phyloP scores from a whole-genome alignment of 1,284 basidiomycete species.

The Lentinula novae-zelandiae region DNA sequence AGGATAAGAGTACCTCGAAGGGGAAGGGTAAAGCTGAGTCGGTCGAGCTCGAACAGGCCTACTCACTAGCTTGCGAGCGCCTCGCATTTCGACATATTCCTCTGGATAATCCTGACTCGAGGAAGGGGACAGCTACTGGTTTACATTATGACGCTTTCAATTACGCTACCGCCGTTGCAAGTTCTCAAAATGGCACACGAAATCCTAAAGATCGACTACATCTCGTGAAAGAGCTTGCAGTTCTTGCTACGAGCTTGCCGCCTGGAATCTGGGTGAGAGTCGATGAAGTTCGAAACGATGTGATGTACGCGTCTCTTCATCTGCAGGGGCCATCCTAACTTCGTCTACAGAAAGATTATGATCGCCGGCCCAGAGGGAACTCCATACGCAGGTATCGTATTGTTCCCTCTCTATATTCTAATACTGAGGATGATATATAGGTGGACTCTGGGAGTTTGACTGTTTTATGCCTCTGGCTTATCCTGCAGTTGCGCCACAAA shows the following conservation, averaged over 20 bases:
- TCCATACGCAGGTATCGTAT: constrained; percentile 31
- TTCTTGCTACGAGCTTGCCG: constrained; percentile 50
- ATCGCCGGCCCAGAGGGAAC: constrained; percentile 54
- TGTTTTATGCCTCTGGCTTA: constrained; percentile 50
- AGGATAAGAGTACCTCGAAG: constrained; percentile 23
- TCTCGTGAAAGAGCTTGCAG: constrained; percentile 50
- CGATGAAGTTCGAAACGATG: constrained; percentile 54
- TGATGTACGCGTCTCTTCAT: constrained; percentile 32
- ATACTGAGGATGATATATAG: constrained; percentile 20
- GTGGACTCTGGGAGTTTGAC: constrained; percentile 56
- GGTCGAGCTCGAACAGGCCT: constrained; percentile 35
- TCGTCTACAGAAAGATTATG: constrained; percentile 41
- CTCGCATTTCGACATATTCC: constrained; percentile 43
- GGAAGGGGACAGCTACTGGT: constrained; percentile 16
- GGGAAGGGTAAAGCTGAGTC: constrained; percentile 27
- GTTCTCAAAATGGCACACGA: constrained; percentile 36
- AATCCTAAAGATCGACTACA: constrained; percentile 47
- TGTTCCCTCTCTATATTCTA: background rate
- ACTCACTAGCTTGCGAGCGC: constrained; percentile 40
- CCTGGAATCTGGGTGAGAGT: constrained; percentile 53
- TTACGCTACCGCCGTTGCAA: constrained; percentile 29
- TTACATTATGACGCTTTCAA: constrained; percentile 31
- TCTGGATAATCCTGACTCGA: constrained; percentile 17
- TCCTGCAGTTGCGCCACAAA: constrained; percentile 39
- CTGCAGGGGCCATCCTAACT: constrained; percentile 5